phyloP scores from a whole-genome alignment of 306 rosid species.

The Begonia peltatifolia region DNA sequence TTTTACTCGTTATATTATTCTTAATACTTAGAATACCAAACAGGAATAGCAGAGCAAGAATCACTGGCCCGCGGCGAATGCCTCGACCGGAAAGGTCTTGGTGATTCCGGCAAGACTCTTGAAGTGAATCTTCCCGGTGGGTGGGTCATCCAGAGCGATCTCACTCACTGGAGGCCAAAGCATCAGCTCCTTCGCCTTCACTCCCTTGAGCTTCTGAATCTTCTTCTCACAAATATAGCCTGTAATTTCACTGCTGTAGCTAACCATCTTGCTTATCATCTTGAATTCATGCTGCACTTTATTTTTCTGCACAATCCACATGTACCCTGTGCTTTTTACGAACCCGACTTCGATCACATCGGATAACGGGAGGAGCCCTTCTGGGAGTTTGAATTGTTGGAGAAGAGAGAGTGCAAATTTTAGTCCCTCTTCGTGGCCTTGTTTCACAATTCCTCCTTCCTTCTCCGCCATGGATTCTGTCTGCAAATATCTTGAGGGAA shows the following conservation, averaged over 20 bases:
- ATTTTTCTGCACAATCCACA: slow-evolving; percentile 73
- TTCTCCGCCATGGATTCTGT: slow-evolving; percentile 33
- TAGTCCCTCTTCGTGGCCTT: slow-evolving; percentile 48
- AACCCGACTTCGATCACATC: slow-evolving; percentile 59
- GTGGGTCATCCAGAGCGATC: slow-evolving; percentile 31
- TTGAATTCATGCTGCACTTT: slow-evolving; percentile 76
- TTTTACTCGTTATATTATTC: no score
- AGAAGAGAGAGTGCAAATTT: slow-evolving; percentile 38
- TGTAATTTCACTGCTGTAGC: slow-evolving; percentile 40
- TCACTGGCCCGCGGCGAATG: slow-evolving; percentile 73
- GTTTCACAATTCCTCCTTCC: slow-evolving; percentile 68
- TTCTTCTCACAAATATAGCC: slow-evolving; percentile 41
- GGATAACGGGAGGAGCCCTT: slow-evolving; percentile 57
- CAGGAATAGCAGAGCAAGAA: no score
- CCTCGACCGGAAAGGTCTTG: slow-evolving; percentile 72
- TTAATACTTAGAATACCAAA: no score
- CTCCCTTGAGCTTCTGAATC: slow-evolving; percentile 68
- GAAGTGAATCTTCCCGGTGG: slow-evolving; percentile 61
- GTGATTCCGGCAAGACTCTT: slow-evolving; percentile 88
- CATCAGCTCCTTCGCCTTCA: slow-evolving; percentile 80
- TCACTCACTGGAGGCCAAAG: slow-evolving; percentile 85
- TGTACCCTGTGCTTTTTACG: slow-evolving; percentile 50
- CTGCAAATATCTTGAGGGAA: no score
- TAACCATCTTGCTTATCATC: slow-evolving; percentile 47
- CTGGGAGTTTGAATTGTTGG: slow-evolving; percentile 51